Base-by-base conservation (phyloP, 441 rosid genomes). In the Populus hybrid region DNA sequence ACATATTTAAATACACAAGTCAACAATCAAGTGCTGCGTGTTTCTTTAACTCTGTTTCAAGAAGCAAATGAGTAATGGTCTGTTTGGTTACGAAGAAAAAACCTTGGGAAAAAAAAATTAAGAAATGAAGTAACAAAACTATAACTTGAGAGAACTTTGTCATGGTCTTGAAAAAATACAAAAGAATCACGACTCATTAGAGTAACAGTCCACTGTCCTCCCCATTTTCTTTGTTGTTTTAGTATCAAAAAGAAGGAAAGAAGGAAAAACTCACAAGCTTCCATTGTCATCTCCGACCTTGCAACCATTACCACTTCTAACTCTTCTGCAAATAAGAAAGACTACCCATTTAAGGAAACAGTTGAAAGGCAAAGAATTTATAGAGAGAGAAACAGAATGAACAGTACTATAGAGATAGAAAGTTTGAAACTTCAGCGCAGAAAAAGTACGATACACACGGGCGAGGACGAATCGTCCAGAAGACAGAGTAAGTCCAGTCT, bases 391-490 rank as follows among this genome's bases (percentile, higher is more conserved):
- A 67, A 74, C 6, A 71, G 76, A 72, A 69, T 67, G 65, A 38
- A 78, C 59, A 18, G 21, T 6, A 53, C 61, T 18, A 31, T 23
- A 40, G 67, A 67, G 40, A 59, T 73, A 84, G 33, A 74, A 53
- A 72, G 59, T 23, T 73, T 38, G 76, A 59, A 71, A 69, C 21
- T 29, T 40, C 11, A 9, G 23, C 5, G n/a, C 31, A 29, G 24
- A 29, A 29, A 31, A 75, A 72, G 36, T 61, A 77, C 70, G 72
- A 36, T 8, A 64, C 69, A 86, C 90, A 95, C 99, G 93, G 97
- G 84, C 99, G 95, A 86, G 99, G 99, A 87, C 99, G 99, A 80
- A 93, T 95, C 84, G 99, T 93, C 99, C 99, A 95, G 93, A 95
- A 95, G 79, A 95, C 99, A 92, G 99, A 93, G 93, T 95, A 95